Percentiles rank a stretch among this genome's conserved stretches.
These are phyloP conservation scores for Trichomonas gallinae DNA, from an alignment of 208 protist genomes.

Conservation along the genomic window DNA sequence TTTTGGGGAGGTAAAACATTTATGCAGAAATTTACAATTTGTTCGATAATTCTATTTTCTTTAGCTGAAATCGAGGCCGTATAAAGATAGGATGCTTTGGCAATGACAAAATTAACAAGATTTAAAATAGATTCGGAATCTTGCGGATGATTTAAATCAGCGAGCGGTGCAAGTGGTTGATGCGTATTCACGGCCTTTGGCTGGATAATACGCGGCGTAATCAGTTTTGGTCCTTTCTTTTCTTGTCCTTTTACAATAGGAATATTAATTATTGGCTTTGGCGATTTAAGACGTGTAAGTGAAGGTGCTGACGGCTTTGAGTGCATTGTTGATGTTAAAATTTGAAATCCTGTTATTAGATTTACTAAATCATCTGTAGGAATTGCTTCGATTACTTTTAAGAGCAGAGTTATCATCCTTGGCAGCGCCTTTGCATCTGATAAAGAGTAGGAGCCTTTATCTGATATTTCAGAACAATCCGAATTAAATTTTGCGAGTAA, in stretches of 20 bases:
- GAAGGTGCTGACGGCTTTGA: neutral
- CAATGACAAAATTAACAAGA: neutral
- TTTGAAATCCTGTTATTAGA: neutral
- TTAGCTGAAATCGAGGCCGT: neutral
- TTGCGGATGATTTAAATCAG: neutral
- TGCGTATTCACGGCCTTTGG: neutral
- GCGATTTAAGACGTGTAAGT: neutral
- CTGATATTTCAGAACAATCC: neutral
- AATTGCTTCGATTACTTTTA: neutral
- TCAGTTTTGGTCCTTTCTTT: neutral
- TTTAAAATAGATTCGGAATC: neutral
- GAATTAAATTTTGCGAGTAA: neutral
- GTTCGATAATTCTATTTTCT: neutral
- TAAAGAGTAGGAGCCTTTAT: neutral
- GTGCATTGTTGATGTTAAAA: neutral
- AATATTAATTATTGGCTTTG: neutral
- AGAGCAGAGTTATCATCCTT: neutral
- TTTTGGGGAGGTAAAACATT: neutral
- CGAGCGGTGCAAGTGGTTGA: neutral
- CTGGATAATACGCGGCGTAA: neutral
- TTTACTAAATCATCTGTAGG: neutral
- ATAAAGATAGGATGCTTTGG: neutral
- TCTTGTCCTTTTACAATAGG: neutral
- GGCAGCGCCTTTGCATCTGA: neutral
- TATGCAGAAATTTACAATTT: neutral